Evolutionary conservation across 331 rosid genomes (phyloP), one percentile per base, ranked within the genome.

Genomic region (Malus hybrid): DNA sequence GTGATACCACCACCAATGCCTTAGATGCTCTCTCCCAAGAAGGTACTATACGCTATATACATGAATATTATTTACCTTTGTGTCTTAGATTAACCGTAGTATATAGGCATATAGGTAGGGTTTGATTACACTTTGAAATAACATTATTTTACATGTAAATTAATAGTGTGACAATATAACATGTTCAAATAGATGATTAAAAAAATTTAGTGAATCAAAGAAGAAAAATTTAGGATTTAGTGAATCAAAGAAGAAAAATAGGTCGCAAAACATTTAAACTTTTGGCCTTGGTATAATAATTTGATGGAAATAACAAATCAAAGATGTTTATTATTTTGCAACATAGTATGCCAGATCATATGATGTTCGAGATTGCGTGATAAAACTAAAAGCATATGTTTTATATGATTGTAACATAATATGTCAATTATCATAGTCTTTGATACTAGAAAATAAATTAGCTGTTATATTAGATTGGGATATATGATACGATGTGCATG

Each of bases 11-110:
- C 46, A 79, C 80, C 52, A 70, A 86, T 81, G 83, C 87, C 24
- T 73, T 85, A 6, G 98, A 93, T 24, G 96, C 97, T 68, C 92
- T 89, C 65, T 93, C 97, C 66, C 97, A 90, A 77, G 97, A 91
- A 89, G 96, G 96, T 90, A 55, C 14, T 1, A 31, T 6, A 10
- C 22, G 46, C 42, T 22, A 66, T 14, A 34, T 34, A 13, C 29
- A 66, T 66, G 20, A n/a, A 66, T 19, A 20, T 20, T 57, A 5
- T 20, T 15, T 50, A 52, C 20, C 20, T 6, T 52, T 52, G 57
- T 16, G 9, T 52, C 57, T 52, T 16, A 52, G 57, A 52, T 52
- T 52, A 16, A 52, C 19, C 3, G 57, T 52, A 52, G 4, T 52
- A 52, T 39, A 39, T 39, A 39, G n/a, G 57, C 7, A 15, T 52